Evolutionary conservation across 2,329 filamentous ascomycete genomes (phyloP), one percentile per base, ranked within the genome.

Genomic region (Fusarium nodosum): DNA sequence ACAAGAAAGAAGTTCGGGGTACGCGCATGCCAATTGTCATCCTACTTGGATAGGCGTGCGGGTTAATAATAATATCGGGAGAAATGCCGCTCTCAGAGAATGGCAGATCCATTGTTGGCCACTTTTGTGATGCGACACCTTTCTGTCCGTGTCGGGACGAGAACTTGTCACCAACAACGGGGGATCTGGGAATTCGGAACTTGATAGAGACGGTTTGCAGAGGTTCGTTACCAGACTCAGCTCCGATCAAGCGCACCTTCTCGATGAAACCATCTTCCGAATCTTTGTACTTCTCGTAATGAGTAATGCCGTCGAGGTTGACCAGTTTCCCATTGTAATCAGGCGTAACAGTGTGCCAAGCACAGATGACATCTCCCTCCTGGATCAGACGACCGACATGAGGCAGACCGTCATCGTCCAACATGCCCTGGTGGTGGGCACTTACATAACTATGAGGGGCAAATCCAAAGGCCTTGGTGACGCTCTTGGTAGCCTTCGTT

Each of bases 141-240:
- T 99, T 99, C 79, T 99, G 96, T 65, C 96, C 96, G 85, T 99
- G 96, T 67, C 96, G 91, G 48, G 96, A 99, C 13, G 96, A 98
- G 84, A 99, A 99, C 81, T 99, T 99, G 86, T 99, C 96, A 79
- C 96, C 96, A 63, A 99, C 97, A 73, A 97, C 87, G 9, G 96
- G 96, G 20, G 92, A 90, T 75, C 96, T 91, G 41, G 96, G 95
- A 67, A 98, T 87, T 36, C 96, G 92, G 75, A 97, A 91, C 82
- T 97, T 98, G 84, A 99, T 88, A 63, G 93, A 97, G 73, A 99
- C 86, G 16, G 91, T 91, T 82, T 98, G 95, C 70, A 91, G 89
- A 5, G 93, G 93, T 77, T 97, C 93, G 57, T 87, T 89, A 68
- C 93, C 94, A 42, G 87, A 89, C 77, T 98, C 95, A 62, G 90